Percentiles rank a stretch among this genome's conserved stretches.
These are phyloP conservation scores for Candida orba DNA, from an alignment of 805 yeast species.

Conservation along the genomic window DNA sequence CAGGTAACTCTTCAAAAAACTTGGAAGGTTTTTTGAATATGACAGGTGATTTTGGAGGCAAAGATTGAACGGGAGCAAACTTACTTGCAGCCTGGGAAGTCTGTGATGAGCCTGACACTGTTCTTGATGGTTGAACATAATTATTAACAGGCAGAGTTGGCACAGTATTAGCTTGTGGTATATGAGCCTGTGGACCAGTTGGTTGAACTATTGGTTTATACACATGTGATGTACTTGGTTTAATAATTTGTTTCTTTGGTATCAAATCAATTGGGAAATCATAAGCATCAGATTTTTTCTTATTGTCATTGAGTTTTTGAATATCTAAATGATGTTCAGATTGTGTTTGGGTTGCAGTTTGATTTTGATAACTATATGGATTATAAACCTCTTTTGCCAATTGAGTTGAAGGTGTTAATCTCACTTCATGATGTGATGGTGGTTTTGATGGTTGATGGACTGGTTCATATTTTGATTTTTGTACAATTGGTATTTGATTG, in stretches of 20 bases:
- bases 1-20: constrained; percentile 56
- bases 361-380: not conserved
- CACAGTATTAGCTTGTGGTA: not conserved
- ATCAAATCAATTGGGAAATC: constrained; percentile 61
- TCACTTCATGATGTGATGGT: not conserved
- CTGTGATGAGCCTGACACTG: too few relatives aligned
- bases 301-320: constrained; percentile 34
- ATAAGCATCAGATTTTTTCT: constrained; percentile 67
- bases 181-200: not conserved
- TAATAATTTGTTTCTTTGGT: constrained; percentile 24
- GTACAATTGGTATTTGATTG: not conserved
- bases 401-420: constrained; percentile 5
- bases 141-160: not conserved
- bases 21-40: constrained; percentile 30
- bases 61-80: not conserved
- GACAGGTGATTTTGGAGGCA: constrained; percentile 1
- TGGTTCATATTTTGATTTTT: not conserved
- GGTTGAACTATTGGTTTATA: not conserved
- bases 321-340: constrained; percentile 18
- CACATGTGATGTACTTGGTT: constrained; percentile 6
- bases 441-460: constrained; percentile 3
- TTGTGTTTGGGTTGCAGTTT: not conserved
- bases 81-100: too few relatives aligned
- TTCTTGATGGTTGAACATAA: not conserved
- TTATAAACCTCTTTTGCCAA: not conserved